A percentile compares a stretch with the other conserved stretches of the same genome.
Evolutionary conservation across 1,139 yeast genomes (phyloP).

Genomic region (Kluyveromyces sp.): DNA sequence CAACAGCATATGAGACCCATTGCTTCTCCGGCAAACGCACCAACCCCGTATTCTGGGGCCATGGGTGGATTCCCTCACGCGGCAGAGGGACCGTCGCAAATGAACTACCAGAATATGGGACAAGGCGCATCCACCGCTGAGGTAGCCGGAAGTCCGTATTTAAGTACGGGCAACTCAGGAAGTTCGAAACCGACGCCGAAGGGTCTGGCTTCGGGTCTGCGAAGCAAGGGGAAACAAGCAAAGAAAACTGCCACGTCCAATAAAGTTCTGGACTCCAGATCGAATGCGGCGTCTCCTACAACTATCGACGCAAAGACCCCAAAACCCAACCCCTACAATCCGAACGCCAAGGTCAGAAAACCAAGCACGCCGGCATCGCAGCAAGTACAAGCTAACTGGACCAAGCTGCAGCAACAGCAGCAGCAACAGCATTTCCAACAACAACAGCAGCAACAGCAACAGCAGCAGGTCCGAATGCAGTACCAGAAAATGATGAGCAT

Average conservation of each 20-base stretch:
- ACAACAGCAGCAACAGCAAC: conserved; percentile 10
- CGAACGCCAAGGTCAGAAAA: conserved; percentile 2
- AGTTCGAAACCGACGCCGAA: background rate
- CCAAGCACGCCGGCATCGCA: conserved; percentile 7
- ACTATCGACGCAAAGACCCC: background rate
- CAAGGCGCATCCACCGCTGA: background rate
- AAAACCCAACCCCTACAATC: background rate
- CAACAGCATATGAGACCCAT: conserved; percentile 3
- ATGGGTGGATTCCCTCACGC: background rate
- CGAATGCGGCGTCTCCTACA: background rate
- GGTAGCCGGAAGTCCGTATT: background rate
- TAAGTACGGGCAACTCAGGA: background rate
- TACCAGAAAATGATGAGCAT: conserved; percentile 6
- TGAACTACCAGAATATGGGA: background rate
- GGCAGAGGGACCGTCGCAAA: background rate
- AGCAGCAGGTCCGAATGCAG: conserved; percentile 9
- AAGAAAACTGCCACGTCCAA: background rate
- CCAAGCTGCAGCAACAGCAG: conserved; percentile 15
- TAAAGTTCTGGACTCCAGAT: background rate
- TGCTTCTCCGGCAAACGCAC: background rate
- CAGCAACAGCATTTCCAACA: conserved; percentile 9
- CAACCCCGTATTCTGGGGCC: background rate
- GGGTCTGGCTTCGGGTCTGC: background rate
- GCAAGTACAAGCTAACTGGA: conserved; percentile 7
- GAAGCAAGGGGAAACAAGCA: background rate